These are phyloP conservation scores for Malassezia sp. DNA, from an alignment of 1,284 basidiomycete genomes.

Conservation along the genomic window DNA sequence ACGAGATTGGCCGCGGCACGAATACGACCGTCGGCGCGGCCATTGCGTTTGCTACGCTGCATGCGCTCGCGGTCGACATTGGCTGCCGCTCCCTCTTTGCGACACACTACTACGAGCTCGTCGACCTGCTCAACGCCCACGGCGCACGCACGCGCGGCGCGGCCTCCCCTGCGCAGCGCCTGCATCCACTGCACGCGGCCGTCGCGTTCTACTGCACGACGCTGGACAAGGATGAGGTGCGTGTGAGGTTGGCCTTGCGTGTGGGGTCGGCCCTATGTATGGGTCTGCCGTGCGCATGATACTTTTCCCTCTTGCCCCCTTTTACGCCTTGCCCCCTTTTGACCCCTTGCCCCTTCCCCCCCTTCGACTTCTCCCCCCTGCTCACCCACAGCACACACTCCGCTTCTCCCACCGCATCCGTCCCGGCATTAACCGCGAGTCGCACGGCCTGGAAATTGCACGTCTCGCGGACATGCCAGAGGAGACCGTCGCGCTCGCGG, in stretches of 20 bases:
- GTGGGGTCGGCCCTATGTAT: too few species aligned
- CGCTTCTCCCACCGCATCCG: constrained; percentile 70
- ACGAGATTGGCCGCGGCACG: constrained; percentile 85
- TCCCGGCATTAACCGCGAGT: constrained; percentile 76
- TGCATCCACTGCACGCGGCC: background rate
- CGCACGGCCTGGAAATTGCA: constrained; percentile 85
- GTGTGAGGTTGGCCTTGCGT: too few species aligned
- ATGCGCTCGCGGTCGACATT: constrained; percentile 66
- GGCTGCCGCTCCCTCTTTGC: constrained; percentile 77
- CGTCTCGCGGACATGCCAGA: constrained; percentile 72
- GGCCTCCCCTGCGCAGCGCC: background rate
- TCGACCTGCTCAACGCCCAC: constrained; percentile 54
- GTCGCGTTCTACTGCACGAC: constrained; percentile 74
- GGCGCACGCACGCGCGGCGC: constrained; percentile 6
- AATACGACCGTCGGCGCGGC: constrained; percentile 81
- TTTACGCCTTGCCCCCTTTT: too few species aligned
- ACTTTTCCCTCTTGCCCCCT: too few species aligned
- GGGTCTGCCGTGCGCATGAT: too few species aligned
- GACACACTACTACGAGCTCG: constrained; percentile 90
- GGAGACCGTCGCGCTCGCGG: constrained; percentile 56
- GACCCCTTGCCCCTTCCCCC: too few species aligned
- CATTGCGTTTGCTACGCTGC: constrained; percentile 79
- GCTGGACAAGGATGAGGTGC: constrained; percentile 3
- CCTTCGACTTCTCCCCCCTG: too few species aligned
- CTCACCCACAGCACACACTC: too few species aligned